Evolutionary conservation across 2,329 filamentous ascomycete genomes (phyloP).

Genomic region (Cadophora malorum): DNA sequence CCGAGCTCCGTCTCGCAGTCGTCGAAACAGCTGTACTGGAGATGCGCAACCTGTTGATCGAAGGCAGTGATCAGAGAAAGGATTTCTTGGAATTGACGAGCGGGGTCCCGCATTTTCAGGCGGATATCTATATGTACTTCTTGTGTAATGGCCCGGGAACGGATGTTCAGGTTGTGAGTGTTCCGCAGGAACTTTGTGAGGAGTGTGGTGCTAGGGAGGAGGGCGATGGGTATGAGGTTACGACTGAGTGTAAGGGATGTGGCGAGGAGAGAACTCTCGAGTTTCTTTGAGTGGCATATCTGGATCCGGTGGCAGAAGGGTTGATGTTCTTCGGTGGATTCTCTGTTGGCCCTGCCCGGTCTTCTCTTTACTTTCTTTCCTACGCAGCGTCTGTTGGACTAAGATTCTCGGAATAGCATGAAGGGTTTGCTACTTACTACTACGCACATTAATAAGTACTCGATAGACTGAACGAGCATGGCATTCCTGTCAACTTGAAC

Average conservation of each 20-base stretch:
- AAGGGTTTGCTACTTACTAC: neutral
- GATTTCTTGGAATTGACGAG: constrained; percentile 28
- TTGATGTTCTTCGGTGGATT: neutral
- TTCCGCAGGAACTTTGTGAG: constrained; percentile 26
- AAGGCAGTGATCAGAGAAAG: constrained; percentile 3
- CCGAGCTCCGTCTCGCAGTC: constrained; percentile 27
- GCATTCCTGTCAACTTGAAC: no score
- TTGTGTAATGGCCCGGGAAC: neutral
- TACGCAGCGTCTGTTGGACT: constrained; percentile 11
- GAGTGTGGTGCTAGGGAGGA: constrained; percentile 34
- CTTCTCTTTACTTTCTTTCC: no score
- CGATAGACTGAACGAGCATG: no score
- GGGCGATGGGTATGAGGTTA: constrained; percentile 31
- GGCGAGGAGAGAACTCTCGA: constrained; percentile 25
- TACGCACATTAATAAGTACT: no score
- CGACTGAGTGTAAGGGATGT: constrained; percentile 31
- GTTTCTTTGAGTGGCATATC: constrained; percentile 11
- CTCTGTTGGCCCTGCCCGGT: neutral
- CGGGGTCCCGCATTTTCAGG: constrained; percentile 34
- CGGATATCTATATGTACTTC: constrained; percentile 30
- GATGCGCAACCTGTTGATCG: constrained; percentile 28
- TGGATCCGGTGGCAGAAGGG: neutral
- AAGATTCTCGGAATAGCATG: constrained; percentile 6
- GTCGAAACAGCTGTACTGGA: constrained; percentile 34
- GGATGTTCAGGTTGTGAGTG: constrained; percentile 17